Evolutionary conservation across 73 alveolate species (phyloP).

Genomic region (Paramecium pentaurelia): DNA sequence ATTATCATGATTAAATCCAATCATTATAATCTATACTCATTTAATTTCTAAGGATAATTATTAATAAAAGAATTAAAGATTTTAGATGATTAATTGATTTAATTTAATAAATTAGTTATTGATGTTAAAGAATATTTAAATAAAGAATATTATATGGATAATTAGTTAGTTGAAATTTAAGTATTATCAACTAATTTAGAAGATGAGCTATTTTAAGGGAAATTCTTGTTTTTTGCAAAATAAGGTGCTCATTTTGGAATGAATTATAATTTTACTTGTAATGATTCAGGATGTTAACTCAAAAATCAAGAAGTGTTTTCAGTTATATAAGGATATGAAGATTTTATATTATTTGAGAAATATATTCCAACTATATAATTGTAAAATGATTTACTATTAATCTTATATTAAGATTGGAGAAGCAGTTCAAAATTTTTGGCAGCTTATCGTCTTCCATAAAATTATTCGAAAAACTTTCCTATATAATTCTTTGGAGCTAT

Average conservation of each 20-base stretch:
- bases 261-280: neutral
- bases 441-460: neutral
- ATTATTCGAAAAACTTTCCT: neutral
- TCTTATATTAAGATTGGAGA: neutral
- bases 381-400: neutral
- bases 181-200: neutral
- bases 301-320: neutral
- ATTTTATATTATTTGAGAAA: neutral
- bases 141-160: neutral
- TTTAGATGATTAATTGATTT: neutral
- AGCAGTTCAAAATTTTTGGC: neutral
- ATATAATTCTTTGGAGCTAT: neutral
- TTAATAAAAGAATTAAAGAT: neutral
- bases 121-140: neutral
- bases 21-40: neutral
- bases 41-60: neutral
- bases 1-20: neutral
- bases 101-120: neutral
- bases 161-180: neutral
- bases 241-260: neutral
- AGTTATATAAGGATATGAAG: neutral
- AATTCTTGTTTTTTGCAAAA: neutral
- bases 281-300: neutral
- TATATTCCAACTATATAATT: neutral
- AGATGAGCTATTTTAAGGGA: neutral